Base-by-base conservation (phyloP, 75 land plant species). In the Pinus albicaulis region DNA sequence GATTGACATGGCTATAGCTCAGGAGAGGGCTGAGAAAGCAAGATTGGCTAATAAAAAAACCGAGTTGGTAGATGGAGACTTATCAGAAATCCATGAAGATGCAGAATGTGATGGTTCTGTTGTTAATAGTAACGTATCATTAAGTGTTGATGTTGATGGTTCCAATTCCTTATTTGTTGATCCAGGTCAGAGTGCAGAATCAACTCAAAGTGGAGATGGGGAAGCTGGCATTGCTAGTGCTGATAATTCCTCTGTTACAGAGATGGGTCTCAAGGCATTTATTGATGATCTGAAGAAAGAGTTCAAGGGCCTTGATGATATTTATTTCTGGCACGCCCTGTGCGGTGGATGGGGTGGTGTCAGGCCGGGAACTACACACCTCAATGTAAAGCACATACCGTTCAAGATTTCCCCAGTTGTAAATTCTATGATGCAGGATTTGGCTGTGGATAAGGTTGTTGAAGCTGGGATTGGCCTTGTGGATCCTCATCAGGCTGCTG, bases 261-360 rank as follows among this genome's bases (percentile, higher is more conserved):
- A 25, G 13, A 66, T 19, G 57, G 91, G 88, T n/a, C 11, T 89
- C 80, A 79, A 38, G 19, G 77, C 77, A 20, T 66, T 80, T 36
- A 75, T 56, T 16, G 28, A 55, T 20, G 83, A 81, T 41, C 26
- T 81, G 71, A 71, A 61, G 64, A 75, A 26, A 15, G 80, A 26
- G 36, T 81, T 81, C 56, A 60, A 59, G 68, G 17, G 59, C 15
- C 72, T 89, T 68, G 59, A 77, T 66, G 61, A 75, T 83, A 26
- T 83, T 12, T 83, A 76, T 71, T 82, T 87, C 0, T 90, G 90
- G 90, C 92, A 88, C 74, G 87, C 87, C 1, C 80, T 87, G 1
- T 72, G 74, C 59, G 90, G 90, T 12, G 82, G 78, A 14, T 90
- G 92, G 92, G 88, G 81, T 57, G 89, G 90, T 1, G 81, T 90